phyloP scores from a whole-genome alignment of 2,329 filamentous ascomycete species.

The Colletotrichum chlorophyti region DNA sequence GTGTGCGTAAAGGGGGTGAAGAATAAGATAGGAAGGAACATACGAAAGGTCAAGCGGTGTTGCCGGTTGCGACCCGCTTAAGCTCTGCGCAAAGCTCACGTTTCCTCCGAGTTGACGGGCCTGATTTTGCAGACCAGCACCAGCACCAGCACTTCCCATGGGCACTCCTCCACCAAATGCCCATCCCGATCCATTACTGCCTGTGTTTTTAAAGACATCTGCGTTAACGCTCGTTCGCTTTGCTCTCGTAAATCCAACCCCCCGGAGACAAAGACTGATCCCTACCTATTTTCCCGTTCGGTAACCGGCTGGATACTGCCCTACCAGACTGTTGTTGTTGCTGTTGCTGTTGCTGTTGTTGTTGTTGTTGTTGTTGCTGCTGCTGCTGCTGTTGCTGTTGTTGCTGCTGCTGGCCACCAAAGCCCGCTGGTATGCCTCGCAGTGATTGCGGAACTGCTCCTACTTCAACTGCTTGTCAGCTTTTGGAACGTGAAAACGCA shows the following conservation, averaged over 20 bases:
- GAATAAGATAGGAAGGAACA: conserved; percentile 44
- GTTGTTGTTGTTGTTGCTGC: conserved; percentile 60
- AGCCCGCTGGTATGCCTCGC: conserved; percentile 67
- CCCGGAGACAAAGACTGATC: conserved; percentile 5
- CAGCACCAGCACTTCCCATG: conserved; percentile 62
- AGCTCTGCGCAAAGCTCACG: conserved; percentile 71
- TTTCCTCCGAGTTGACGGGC: conserved; percentile 63
- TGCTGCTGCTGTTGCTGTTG: conserved; percentile 51
- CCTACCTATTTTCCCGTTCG: conserved; percentile 70
- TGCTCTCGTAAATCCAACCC: conserved; percentile 3
- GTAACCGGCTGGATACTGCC: conserved; percentile 64
- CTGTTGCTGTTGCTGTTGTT: conserved; percentile 48
- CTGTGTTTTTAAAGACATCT: conserved; percentile 38
- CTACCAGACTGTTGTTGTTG: conserved; percentile 55
- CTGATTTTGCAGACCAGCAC: conserved; percentile 59
- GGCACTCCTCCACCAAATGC: conserved; percentile 67
- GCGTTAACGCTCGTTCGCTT: conserved; percentile 32
- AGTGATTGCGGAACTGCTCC: conserved; percentile 68
- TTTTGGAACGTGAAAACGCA: conserved; percentile 1
- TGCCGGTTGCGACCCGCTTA: conserved; percentile 67
- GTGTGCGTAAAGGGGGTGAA: too few relatives aligned
- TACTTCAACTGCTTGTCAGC: conserved; percentile 46
- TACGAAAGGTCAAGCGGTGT: conserved; percentile 71
- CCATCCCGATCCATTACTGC: conserved; percentile 63
- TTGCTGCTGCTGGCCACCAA: conserved; percentile 64